Base-by-base conservation (phyloP, 169 alveolate genomes). In the Babesia ovata region DNA sequence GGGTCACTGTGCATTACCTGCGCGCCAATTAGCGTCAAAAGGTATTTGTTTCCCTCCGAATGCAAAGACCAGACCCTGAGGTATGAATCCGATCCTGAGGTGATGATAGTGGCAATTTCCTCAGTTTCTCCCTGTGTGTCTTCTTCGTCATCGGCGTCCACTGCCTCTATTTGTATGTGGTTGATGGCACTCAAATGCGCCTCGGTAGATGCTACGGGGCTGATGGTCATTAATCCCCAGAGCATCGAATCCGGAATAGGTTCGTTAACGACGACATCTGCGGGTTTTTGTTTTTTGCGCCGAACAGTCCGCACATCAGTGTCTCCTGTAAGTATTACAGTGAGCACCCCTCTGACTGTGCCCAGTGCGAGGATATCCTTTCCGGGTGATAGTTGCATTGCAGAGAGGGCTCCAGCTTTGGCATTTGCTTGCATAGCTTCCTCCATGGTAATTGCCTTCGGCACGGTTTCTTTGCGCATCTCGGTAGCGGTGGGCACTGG, bases 181-280 rank as follows among this genome's bases (percentile, higher is more conserved):
- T 52, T 46, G 17, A 67, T 29, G 13, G 53, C 63, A 6, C 50
- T 65, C 8, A 67, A 19, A 22, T 67, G 76, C 24, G 76, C 66
- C 17, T 67, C 57, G n/a, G 39, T 26, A 3, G 48, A 21, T 8
- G 53, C 65, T 8, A 6, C 11, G 6, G 76, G 65, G 22, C 6
- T 3, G 42, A 9, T 67, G 6, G 76, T 29, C 45, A 67, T 67
- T n/a, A 44, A 24, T 26, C 53, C 76, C 76, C 76, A 67, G 0
- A 52, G 21, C 63, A 67, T 50, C 22, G 29, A 7, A 29, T 50
- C 66, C 13, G 65, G 66, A 4, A 22, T 29, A 4, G 58, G 36
- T 0, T 21, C 52, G 11, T 52, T 13, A 7, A 6, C 16, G 14
- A 17, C 50, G 39, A 33, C 39, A 33, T 33, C 39, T 8, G 50